Evolutionary conservation across 2,329 filamentous ascomycete genomes (phyloP), one percentile per base, ranked within the genome.

Genomic region (Clarireedia hainanense): DNA sequence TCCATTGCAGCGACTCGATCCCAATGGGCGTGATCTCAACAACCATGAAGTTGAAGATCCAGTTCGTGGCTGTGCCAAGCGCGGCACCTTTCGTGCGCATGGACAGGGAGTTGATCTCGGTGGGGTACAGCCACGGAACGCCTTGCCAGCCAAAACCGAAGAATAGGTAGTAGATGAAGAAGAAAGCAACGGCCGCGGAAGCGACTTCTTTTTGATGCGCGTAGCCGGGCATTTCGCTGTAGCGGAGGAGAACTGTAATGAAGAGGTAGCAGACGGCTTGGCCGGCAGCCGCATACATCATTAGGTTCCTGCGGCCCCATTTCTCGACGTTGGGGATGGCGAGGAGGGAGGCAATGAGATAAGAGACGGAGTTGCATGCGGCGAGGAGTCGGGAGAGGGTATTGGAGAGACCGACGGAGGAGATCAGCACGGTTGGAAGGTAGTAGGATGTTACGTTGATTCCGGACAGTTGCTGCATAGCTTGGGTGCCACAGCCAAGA

Each of bases 261-360:
- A 55, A 15, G 1, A 55, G 52, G 80, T 78, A 86, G 89, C 88
- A 49, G 81, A 83, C 66, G n/a, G 81, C 81, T 74, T 84, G 83
- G 0, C 82, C 82, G 24, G 78, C 72, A 0, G 81, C 81, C 50
- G 85, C 86, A 60, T 88, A 81, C 12, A 90, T 71, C 84, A 91
- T 89, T 58, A 90, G 78, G 64, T 80, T 80, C n/a, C 86, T 78
- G 30, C 87, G 82, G 10, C 85, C 85, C 4, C 85, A 79, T 1
- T 79, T 77, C 69, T 78, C 75, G 47, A 78, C 75, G 2, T 71
- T 68, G 7, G 69, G 71, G 1, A 74, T 61, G 0, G 72, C 71
- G 9, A 74, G 62, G 17, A 50, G 20, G 2, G 52, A 55, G 10
- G 52, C 52, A 3, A 45, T 43, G 12, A 56, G 48, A 5, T 56